Evolutionary conservation across 2,329 filamentous ascomycete species (phyloP).

Genomic region (Trichoderma sp.): DNA sequence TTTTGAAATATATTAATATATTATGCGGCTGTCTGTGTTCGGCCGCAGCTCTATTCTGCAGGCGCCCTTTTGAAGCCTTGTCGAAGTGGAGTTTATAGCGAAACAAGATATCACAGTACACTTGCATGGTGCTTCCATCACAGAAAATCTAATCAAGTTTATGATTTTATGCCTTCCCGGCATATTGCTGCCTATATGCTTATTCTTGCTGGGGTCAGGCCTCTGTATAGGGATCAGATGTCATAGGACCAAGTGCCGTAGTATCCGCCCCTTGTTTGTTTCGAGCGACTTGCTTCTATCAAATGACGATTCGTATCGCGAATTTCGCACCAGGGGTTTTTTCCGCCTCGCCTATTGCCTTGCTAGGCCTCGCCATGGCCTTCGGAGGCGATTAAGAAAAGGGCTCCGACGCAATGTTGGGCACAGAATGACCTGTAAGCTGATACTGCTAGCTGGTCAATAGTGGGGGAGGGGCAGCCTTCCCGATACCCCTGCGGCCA

Average conservation of each 20-base stretch:
- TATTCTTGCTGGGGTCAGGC: not conserved
- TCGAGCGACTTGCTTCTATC: not conserved
- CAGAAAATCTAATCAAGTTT: not conserved
- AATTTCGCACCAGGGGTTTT: not conserved
- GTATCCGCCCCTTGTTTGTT: not conserved
- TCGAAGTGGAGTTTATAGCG: not conserved
- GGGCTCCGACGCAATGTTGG: slow-evolving; percentile 11
- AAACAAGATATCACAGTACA: too few relatives aligned
- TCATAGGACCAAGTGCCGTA: not conserved
- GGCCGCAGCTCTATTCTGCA: not conserved
- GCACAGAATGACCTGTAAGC: slow-evolving; percentile 6
- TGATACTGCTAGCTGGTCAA: slow-evolving; percentile 4
- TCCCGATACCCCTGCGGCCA: slow-evolving; percentile 21
- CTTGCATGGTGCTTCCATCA: not conserved
- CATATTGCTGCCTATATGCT: not conserved
- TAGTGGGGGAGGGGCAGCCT: slow-evolving; percentile 7
- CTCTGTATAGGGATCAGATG: not conserved
- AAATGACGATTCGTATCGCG: not conserved
- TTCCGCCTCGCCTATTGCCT: not conserved
- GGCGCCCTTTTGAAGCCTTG: not conserved
- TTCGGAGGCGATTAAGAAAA: slow-evolving; percentile 5
- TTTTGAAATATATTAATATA: not conserved
- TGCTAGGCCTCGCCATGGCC: not conserved
- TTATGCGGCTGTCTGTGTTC: not conserved
- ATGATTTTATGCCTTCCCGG: not conserved